phyloP scores from a whole-genome alignment of 805 yeast genomes.

The Starmerella stellata region DNA sequence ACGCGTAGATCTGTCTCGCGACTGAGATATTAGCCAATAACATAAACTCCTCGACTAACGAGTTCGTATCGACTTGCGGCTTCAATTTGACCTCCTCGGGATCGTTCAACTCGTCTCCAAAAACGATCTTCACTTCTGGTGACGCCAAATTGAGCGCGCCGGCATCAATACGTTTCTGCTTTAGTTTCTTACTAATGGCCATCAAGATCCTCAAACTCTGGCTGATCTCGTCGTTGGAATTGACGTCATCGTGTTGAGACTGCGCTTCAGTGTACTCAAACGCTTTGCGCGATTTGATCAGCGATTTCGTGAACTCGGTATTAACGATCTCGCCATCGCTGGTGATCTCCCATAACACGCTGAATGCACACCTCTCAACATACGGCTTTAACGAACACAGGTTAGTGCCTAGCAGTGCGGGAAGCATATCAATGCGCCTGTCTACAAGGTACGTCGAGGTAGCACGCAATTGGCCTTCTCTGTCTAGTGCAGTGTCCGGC shows the following conservation, averaged over 20 bases:
- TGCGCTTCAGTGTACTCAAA: slow-evolving; percentile 92
- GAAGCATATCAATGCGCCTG: slow-evolving; percentile 96
- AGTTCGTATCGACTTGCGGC: slow-evolving; percentile 72
- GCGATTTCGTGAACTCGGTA: slow-evolving; percentile 66
- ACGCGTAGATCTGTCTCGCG: slow-evolving; percentile 77
- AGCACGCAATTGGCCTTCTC: slow-evolving; percentile 93
- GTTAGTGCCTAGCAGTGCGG: slow-evolving; percentile 85
- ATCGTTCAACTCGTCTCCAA: slow-evolving; percentile 93
- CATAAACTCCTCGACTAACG: slow-evolving; percentile 97
- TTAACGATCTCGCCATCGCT: slow-evolving; percentile 66
- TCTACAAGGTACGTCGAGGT: slow-evolving; percentile 94
- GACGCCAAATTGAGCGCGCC: slow-evolving; percentile 95
- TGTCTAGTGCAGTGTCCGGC: slow-evolving; percentile 77
- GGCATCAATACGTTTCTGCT: slow-evolving; percentile 70
- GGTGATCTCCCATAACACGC: slow-evolving; percentile 90
- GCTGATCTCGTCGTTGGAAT: slow-evolving; percentile 68
- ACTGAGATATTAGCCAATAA: slow-evolving; percentile 90
- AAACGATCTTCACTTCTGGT: slow-evolving; percentile 93
- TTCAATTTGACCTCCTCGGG: slow-evolving; percentile 92
- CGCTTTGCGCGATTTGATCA: slow-evolving; percentile 81
- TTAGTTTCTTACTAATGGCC: slow-evolving; percentile 61
- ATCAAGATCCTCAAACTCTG: slow-evolving; percentile 72
- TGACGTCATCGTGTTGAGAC: slow-evolving; percentile 61
- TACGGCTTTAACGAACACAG: slow-evolving; percentile 86
- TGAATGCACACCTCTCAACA: slow-evolving; percentile 89